Evolutionary conservation across 179 eudicot species (phyloP).

Genomic region (Actinidia arguta): DNA sequence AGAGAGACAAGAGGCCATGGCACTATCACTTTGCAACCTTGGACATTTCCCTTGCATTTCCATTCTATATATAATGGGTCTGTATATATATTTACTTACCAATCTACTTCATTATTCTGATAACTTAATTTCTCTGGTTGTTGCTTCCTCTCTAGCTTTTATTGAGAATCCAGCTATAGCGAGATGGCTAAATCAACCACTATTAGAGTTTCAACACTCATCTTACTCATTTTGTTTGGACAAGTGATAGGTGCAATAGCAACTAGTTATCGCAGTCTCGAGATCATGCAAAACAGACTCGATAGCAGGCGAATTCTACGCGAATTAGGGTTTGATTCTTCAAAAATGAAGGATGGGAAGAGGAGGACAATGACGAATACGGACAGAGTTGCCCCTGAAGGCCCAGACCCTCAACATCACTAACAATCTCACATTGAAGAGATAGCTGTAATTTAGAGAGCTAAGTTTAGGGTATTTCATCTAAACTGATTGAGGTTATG

Average conservation of each 20-base stretch:
- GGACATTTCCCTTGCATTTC: background rate
- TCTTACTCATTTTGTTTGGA: slow-evolving; percentile 25
- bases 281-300: slow-evolving; percentile 4
- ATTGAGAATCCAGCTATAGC: background rate
- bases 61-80: background rate
- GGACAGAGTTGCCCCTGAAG: slow-evolving; percentile 33
- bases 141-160: slow-evolving; percentile 13
- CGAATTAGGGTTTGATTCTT: slow-evolving; percentile 25
- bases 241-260: slow-evolving; percentile 19
- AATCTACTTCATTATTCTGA: background rate
- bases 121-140: background rate
- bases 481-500: no score
- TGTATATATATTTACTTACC: background rate
- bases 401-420: slow-evolving; percentile 49
- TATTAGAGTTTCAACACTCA: slow-evolving; percentile 23
- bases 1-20: background rate
- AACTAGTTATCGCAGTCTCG: slow-evolving; percentile 15
- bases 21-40: background rate
- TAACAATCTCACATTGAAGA: no score
- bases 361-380: slow-evolving; percentile 25
- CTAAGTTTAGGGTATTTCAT: no score
- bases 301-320: slow-evolving; percentile 36
- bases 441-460: no score
- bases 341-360: slow-evolving; percentile 13
- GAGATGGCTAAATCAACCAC: slow-evolving; percentile 27